Evolutionary conservation across 257 asterid species (phyloP).

Genomic region (Solanum acaule): DNA sequence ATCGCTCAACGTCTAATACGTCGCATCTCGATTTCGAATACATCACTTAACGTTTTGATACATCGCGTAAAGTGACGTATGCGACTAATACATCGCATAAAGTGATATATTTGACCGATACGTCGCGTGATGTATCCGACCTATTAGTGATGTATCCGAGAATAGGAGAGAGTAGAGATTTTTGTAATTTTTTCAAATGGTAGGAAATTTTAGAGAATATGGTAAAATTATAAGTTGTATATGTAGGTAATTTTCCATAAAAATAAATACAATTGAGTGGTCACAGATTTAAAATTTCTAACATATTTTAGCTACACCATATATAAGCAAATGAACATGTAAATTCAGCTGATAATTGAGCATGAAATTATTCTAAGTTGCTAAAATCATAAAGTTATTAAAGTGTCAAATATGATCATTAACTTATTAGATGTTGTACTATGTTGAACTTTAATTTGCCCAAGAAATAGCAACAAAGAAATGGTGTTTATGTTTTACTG

Average conservation of each 20-base stretch:
- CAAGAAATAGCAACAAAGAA: not conserved
- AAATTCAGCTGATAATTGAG: not conserved
- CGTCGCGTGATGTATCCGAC: too few relatives aligned
- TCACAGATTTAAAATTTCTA: not conserved
- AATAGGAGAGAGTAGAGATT: too few relatives aligned
- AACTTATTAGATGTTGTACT: not conserved
- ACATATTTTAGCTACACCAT: not conserved
- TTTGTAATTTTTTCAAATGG: too few relatives aligned
- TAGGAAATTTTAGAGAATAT: too few relatives aligned
- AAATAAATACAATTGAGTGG: not conserved
- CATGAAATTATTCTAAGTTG: not conserved
- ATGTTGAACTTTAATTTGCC: not conserved
- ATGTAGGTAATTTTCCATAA: not conserved
- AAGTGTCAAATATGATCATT: not conserved
- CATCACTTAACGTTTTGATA: too few relatives aligned
- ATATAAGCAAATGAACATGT: not conserved
- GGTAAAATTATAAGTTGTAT: too few relatives aligned
- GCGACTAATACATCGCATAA: rapidly evolving
- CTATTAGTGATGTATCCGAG: too few relatives aligned
- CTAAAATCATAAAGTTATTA: not conserved
- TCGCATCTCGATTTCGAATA: too few relatives aligned
- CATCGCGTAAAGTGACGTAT: too few relatives aligned
- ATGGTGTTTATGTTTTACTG: not conserved
- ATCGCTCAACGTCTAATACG: not conserved
- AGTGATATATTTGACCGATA: too few relatives aligned